Evolutionary conservation across 495 filamentous ascomycete genomes (phyloP), one percentile per base, ranked within the genome.

Genomic region (Darksidea phi): DNA sequence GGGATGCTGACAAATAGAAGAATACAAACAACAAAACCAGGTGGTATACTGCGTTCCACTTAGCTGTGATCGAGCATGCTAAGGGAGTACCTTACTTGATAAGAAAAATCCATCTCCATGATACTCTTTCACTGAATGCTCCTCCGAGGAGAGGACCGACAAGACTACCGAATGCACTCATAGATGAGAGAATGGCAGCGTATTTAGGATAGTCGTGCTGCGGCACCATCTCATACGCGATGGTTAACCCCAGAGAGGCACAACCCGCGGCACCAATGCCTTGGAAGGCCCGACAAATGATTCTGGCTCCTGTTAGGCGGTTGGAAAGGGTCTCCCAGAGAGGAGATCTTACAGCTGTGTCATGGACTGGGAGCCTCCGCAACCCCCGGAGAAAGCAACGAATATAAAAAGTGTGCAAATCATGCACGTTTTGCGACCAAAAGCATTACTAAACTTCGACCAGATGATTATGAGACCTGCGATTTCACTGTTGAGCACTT

Each of bases 41-140:
- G 18, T 0, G 50, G 50, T 20, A 38, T 34, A 38, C 50, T 23
- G n/a, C n/a, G n/a, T n/a, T n/a, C n/a, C n/a, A n/a, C n/a, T n/a
- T n/a, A n/a, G n/a, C n/a, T n/a, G n/a, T n/a, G n/a, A n/a, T n/a
- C n/a, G n/a, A n/a, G n/a, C n/a, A n/a, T n/a, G n/a, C n/a, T n/a
- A n/a, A n/a, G n/a, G n/a, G n/a, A n/a, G 23, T 15, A 5, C 12
- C 20, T 13, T 43, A 15, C 49, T 53, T 53, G 28, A 54, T 1
- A 2, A 54, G 13, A 43, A 54, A 54, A 10, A 43, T 21, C 52
- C 52, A 54, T 20, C 52, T 1, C 52, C 52, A 54, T 3, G 11
- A 2, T 2, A 8, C 21, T 0, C 12, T 13, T 1, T 54, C 2
- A 1, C 20, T 23, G 25, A 43, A 23, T 12, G 18, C 18, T 24